Conservation (phyloP, 2,329 filamentous ascomycete species). For the Pseudohalonectria lignicola region DNA sequence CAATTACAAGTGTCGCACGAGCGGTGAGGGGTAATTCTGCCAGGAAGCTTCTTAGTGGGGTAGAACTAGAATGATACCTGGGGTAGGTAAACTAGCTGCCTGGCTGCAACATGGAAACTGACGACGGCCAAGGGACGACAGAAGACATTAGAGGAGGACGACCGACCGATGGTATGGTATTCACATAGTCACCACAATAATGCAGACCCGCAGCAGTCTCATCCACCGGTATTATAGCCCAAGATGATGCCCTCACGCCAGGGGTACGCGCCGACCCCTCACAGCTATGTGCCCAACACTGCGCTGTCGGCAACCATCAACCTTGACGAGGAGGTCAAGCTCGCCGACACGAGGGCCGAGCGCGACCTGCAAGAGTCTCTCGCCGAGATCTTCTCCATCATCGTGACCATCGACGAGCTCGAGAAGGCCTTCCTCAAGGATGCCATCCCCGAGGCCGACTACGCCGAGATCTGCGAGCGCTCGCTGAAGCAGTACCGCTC, state of each 20-base stretch:
- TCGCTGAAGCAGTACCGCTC: conserved; percentile 95
- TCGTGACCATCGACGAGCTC: conserved; percentile 86
- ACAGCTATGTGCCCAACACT: conserved; percentile 82
- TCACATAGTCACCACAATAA: too few relatives aligned
- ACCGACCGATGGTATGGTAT: too few relatives aligned
- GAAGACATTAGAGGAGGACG: too few relatives aligned
- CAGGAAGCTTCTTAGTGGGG: too few relatives aligned
- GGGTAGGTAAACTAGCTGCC: too few relatives aligned
- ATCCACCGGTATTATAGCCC: conserved; percentile 6
- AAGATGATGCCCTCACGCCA: conserved; percentile 51
- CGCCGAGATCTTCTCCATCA: conserved; percentile 95
- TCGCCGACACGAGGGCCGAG: conserved; percentile 76
- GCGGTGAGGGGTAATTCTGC: too few relatives aligned
- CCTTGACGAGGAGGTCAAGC: conserved; percentile 93
- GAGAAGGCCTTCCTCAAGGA: conserved; percentile 97
- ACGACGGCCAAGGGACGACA: too few relatives aligned
- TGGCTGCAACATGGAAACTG: too few relatives aligned
- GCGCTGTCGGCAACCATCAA: conserved; percentile 82
- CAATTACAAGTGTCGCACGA: too few relatives aligned
- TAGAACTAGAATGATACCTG: too few relatives aligned
- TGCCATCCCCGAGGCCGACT: conserved; percentile 81
- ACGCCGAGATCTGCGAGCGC: conserved; percentile 91
- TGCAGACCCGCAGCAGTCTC: too few relatives aligned
- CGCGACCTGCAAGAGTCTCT: conserved; percentile 92
- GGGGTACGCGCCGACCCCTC: conserved; percentile 80